A percentile compares a stretch with the other conserved stretches of the same genome.
Evolutionary conservation across 2,329 filamentous ascomycete genomes (phyloP).

Genomic region (Beauveria sp.): DNA sequence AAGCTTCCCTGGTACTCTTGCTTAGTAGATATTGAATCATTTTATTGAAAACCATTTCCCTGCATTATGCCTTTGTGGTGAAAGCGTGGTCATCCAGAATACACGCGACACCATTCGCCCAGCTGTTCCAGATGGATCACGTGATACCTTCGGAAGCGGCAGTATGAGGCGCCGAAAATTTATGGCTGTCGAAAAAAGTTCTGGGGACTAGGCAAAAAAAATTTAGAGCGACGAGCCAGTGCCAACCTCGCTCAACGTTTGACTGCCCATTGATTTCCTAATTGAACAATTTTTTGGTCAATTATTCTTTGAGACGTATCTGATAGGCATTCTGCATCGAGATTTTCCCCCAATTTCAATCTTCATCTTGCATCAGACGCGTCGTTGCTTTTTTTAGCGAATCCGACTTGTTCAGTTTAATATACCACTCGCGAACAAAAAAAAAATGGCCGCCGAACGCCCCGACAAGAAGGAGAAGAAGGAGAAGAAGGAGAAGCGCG

Average conservation of each 20-base stretch:
- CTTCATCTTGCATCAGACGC: not conserved
- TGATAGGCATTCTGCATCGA: not conserved
- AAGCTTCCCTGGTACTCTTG: too few species aligned
- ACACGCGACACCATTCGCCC: conserved; percentile 1
- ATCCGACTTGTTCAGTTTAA: not conserved
- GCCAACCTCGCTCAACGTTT: not conserved
- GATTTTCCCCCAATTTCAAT: not conserved
- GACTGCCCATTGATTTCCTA: not conserved
- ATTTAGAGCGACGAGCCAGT: conserved; percentile 2
- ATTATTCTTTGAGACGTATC: not conserved
- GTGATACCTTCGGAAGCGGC: conserved; percentile 19
- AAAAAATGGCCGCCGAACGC: conserved; percentile 39
- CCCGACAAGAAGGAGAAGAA: conserved; percentile 49
- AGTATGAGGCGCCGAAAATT: conserved; percentile 23
- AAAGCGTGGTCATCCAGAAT: not conserved
- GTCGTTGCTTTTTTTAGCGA: conserved; percentile 12
- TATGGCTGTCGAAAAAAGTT: conserved; percentile 12
- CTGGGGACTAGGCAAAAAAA: conserved; percentile 4
- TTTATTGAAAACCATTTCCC: not conserved
- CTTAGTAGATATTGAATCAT: not conserved
- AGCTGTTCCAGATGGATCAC: not conserved
- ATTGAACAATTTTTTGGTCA: not conserved
- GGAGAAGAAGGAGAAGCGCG: conserved; percentile 55
- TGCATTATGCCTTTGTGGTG: not conserved
- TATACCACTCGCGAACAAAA: too few species aligned